Percentiles rank a stretch among this genome's conserved stretches.
Evolutionary conservation across 306 rosid genomes (phyloP).

Genomic region (Vigna trinervia): DNA sequence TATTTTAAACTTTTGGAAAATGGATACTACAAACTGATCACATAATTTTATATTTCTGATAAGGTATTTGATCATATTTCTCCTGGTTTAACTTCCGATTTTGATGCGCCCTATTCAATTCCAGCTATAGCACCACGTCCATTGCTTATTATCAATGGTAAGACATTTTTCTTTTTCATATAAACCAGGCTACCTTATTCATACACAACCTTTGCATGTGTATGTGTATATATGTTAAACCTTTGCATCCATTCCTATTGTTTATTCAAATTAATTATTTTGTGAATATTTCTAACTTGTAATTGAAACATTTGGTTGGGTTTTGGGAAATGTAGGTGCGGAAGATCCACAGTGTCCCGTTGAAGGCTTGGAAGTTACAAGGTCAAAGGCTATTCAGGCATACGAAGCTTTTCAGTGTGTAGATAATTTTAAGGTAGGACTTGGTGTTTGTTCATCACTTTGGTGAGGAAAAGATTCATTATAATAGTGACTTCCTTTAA

Average conservation of each 20-base stretch:
- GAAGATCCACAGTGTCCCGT: slow-evolving; percentile 85
- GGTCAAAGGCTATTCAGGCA: slow-evolving; percentile 50
- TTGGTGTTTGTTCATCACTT: too few species aligned
- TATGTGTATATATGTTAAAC: too few species aligned
- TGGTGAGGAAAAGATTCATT: background rate
- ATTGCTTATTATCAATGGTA: slow-evolving; percentile 79
- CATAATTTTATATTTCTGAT: slow-evolving; percentile 35
- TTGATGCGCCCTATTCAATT: slow-evolving; percentile 75
- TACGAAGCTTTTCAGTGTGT: slow-evolving; percentile 49
- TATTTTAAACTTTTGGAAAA: slow-evolving; percentile 20
- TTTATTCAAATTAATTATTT: too few species aligned
- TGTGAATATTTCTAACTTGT: background rate
- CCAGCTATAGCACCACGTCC: slow-evolving; percentile 82
- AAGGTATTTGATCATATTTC: slow-evolving; percentile 95
- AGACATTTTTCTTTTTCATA: slow-evolving; percentile 32
- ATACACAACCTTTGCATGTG: background rate
- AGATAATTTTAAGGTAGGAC: slow-evolving; percentile 71
- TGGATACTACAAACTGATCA: slow-evolving; percentile 20
- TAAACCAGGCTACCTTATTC: slow-evolving; percentile 28
- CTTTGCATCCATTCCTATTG: background rate
- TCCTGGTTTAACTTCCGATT: slow-evolving; percentile 82
- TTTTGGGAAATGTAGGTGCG: slow-evolving; percentile 61
- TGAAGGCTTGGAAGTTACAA: slow-evolving; percentile 61
- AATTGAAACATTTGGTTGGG: slow-evolving; percentile 35
- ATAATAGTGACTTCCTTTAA: background rate